These are phyloP conservation scores for Phytopythium boreale DNA, from an alignment of 352 stramenopile genomes.

Conservation along the genomic window DNA sequence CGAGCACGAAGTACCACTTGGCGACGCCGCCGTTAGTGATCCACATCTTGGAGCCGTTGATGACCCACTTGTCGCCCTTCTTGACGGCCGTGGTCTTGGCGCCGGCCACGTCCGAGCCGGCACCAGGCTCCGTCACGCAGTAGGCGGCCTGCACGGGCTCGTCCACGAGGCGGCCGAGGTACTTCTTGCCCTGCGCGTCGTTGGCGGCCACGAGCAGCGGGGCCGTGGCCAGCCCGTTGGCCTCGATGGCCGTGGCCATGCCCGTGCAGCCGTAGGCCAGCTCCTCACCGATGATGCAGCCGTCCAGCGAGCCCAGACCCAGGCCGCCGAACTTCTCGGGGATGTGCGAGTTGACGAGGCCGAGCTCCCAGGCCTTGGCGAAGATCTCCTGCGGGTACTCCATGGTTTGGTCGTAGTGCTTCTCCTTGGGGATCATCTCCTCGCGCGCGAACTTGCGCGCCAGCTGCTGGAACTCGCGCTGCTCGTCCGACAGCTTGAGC, in stretches of 20 bases:
- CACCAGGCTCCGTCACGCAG: constrained; percentile 89
- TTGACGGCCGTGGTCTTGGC: constrained; percentile 91
- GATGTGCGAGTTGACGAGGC: constrained; percentile 87
- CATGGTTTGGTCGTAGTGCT: constrained; percentile 79
- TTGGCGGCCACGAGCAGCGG: constrained; percentile 82
- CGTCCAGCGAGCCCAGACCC: constrained; percentile 75
- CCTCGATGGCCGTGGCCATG: constrained; percentile 91
- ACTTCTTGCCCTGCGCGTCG: constrained; percentile 84
- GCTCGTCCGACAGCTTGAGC: constrained; percentile 84
- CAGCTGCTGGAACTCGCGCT: constrained; percentile 84
- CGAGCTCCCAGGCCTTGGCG: constrained; percentile 86
- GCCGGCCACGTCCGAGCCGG: constrained; percentile 85
- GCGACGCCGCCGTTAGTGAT: constrained; percentile 92
- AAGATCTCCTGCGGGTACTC: constrained; percentile 89
- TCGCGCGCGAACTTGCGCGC: constrained; percentile 88
- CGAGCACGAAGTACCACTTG: constrained; percentile 91
- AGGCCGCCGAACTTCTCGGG: constrained; percentile 83
- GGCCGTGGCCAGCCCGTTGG: constrained; percentile 79
- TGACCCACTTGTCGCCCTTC: constrained; percentile 91
- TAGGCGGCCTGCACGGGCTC: constrained; percentile 84
- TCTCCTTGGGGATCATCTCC: constrained; percentile 89
- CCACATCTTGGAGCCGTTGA: constrained; percentile 94
- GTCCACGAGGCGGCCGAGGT: constrained; percentile 80
- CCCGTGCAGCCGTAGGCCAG: constrained; percentile 90
- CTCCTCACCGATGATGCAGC: constrained; percentile 87